Percentiles rank a stretch among this genome's conserved stretches.
phyloP scores from a whole-genome alignment of 2,329 filamentous ascomycete genomes.

The Nemania sp. region DNA sequence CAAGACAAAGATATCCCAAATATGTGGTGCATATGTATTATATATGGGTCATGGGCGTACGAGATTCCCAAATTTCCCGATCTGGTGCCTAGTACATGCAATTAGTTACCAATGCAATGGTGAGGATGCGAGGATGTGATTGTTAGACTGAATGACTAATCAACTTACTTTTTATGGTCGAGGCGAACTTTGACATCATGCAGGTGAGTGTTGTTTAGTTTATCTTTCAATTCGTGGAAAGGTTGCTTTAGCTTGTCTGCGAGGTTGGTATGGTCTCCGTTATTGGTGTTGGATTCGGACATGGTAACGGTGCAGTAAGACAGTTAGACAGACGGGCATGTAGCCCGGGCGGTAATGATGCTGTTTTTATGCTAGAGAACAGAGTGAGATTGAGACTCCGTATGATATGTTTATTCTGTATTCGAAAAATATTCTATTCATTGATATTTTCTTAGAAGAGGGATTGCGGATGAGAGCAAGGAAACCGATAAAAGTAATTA shows the following conservation, averaged over 20 bases:
- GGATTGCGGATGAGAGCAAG: not conserved
- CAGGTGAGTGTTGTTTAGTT: slow-evolving; percentile 65
- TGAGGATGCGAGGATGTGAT: not conserved
- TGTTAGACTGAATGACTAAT: not conserved
- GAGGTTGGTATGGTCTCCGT: slow-evolving; percentile 49
- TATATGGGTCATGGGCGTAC: slow-evolving; percentile 53
- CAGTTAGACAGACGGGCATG: too few species aligned
- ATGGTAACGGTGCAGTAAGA: slow-evolving; percentile 32
- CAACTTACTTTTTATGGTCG: slow-evolving; percentile 67
- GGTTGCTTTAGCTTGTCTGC: slow-evolving; percentile 63
- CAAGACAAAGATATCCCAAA: not conserved
- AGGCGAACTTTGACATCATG: slow-evolving; percentile 69
- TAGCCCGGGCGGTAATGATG: not conserved
- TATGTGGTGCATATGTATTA: not conserved
- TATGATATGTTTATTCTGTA: not conserved
- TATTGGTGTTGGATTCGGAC: slow-evolving; percentile 37
- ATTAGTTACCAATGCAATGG: not conserved
- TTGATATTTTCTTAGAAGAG: not conserved
- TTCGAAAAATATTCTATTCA: not conserved
- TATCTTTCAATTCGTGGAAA: slow-evolving; percentile 62
- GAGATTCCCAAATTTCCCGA: slow-evolving; percentile 73
- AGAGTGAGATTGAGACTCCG: not conserved
- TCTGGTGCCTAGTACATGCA: slow-evolving; percentile 59
- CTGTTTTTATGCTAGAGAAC: not conserved
- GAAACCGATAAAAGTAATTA: too few species aligned